Percentiles rank a stretch among this genome's conserved stretches.
phyloP scores from a whole-genome alignment of 768 basidiomycete genomes.

The Pleurotus djamor region DNA sequence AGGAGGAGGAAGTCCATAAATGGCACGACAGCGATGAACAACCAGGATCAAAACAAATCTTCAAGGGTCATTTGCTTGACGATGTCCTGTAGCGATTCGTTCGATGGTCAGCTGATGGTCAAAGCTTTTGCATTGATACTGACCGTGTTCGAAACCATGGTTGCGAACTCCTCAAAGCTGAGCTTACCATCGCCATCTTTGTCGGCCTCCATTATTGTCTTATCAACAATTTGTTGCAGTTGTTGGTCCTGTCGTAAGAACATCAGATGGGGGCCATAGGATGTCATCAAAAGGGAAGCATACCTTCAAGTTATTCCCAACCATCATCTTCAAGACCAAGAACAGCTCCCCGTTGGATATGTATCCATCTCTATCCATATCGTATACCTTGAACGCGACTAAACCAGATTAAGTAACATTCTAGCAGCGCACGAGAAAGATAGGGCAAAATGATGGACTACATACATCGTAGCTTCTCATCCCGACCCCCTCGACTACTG shows the following conservation, averaged over 20 bases:
- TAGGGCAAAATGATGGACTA: slow-evolving; percentile 8
- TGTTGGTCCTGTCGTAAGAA: slow-evolving; percentile 77
- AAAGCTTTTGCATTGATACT: slow-evolving; percentile 21
- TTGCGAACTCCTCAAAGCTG: slow-evolving; percentile 94
- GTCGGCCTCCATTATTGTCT: slow-evolving; percentile 99
- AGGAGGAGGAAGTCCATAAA: slow-evolving; percentile 7
- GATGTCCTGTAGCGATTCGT: slow-evolving; percentile 67
- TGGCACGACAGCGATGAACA: slow-evolving; percentile 8
- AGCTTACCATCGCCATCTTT: slow-evolving; percentile 97
- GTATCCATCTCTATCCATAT: slow-evolving; percentile 95
- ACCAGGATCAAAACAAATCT: slow-evolving; percentile 69
- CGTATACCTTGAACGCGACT: slow-evolving; percentile 99
- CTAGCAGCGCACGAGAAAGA: not conserved
- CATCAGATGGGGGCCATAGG: not conserved
- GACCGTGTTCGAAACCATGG: slow-evolving; percentile 96
- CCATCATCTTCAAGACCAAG: slow-evolving; percentile 99
- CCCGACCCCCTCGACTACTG: slow-evolving; percentile 92
- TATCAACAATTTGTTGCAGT: slow-evolving; percentile 98
- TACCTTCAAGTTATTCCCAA: slow-evolving; percentile 97
- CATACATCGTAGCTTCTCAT: slow-evolving; percentile 95
- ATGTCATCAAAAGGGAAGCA: slow-evolving; percentile 9
- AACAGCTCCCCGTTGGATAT: slow-evolving; percentile 99
- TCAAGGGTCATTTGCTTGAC: slow-evolving; percentile 99
- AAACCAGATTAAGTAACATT: not conserved
- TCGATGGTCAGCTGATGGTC: not conserved